Evolutionary conservation across 345 rosid genomes (phyloP).

Genomic region (Salix arbutifolia): DNA sequence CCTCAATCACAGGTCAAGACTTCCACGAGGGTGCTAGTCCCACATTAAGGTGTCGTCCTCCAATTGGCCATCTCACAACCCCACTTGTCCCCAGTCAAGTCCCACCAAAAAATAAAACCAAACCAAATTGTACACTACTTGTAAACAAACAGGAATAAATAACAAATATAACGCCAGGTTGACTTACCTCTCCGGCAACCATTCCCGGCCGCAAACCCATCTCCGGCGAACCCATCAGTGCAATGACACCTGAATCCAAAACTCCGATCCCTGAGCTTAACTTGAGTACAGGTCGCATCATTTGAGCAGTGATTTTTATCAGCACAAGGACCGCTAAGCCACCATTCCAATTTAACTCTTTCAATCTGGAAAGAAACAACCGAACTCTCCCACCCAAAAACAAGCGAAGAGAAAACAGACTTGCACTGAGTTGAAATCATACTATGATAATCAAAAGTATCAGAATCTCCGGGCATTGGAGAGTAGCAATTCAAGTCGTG

Average conservation of each 20-base stretch:
- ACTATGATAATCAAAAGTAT: constrained; percentile 22
- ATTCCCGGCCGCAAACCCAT: constrained; percentile 44
- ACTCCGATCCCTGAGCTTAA: constrained; percentile 12
- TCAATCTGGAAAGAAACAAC: constrained; percentile 45
- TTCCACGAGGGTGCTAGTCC: background rate
- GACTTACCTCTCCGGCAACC: constrained; percentile 75
- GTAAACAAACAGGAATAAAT: background rate
- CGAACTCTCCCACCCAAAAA: constrained; percentile 22
- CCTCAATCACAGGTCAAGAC: background rate
- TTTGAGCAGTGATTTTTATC: constrained; percentile 13
- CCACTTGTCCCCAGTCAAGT: constrained; percentile 2
- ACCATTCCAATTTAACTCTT: constrained; percentile 61
- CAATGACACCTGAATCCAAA: constrained; percentile 58
- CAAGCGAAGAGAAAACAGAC: constrained; percentile 51
- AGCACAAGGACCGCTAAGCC: constrained; percentile 45
- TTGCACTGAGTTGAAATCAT: constrained; percentile 33
- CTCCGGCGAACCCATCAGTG: constrained; percentile 44
- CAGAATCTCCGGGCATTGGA: background rate
- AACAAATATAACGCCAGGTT: constrained; percentile 3
- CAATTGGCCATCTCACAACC: constrained; percentile 3
- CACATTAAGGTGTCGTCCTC: background rate
- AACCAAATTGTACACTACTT: background rate
- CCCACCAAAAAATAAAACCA: background rate
- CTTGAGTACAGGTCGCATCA: constrained; percentile 20
- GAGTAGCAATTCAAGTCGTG: constrained; percentile 48